phyloP scores from a whole-genome alignment of 352 stramenopile species.

The Globisporangium alternatum region DNA sequence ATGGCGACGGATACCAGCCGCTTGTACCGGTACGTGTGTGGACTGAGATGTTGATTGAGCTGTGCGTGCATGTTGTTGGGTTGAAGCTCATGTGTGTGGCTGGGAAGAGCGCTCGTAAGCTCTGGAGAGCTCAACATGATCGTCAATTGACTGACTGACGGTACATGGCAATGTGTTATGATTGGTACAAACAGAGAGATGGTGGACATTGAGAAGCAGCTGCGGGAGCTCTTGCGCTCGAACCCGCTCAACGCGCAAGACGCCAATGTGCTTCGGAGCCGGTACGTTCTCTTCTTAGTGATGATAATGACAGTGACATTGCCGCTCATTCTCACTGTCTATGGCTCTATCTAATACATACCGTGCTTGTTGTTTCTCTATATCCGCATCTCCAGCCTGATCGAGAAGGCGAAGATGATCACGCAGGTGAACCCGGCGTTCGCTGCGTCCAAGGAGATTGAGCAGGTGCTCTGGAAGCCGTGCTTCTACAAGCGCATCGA shows the following conservation, averaged over 20 bases:
- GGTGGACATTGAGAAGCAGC: constrained; percentile 64
- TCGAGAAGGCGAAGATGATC: constrained; percentile 48
- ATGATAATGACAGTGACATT: background rate
- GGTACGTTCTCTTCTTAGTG: constrained; percentile 15
- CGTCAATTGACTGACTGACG: background rate
- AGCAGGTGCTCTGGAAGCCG: constrained; percentile 87
- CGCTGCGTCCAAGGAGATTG: constrained; percentile 64
- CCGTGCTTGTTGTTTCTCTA: no score
- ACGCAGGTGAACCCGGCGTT: constrained; percentile 46
- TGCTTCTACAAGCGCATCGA: constrained; percentile 92
- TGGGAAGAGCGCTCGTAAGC: background rate
- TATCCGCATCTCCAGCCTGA: constrained; percentile 27
- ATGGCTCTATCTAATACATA: background rate
- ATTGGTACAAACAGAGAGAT: constrained; percentile 46
- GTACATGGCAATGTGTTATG: background rate
- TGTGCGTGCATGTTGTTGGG: background rate
- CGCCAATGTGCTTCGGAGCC: constrained; percentile 51
- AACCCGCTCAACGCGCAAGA: constrained; percentile 61
- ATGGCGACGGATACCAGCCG: constrained; percentile 27
- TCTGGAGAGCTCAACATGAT: background rate
- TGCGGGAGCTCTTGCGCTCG: constrained; percentile 64
- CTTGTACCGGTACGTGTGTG: constrained; percentile 33
- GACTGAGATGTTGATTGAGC: background rate
- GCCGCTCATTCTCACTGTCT: background rate
- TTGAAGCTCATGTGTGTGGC: constrained; percentile 12